phyloP scores from a whole-genome alignment of 345 rosid genomes.

The Theobroma cacao region DNA sequence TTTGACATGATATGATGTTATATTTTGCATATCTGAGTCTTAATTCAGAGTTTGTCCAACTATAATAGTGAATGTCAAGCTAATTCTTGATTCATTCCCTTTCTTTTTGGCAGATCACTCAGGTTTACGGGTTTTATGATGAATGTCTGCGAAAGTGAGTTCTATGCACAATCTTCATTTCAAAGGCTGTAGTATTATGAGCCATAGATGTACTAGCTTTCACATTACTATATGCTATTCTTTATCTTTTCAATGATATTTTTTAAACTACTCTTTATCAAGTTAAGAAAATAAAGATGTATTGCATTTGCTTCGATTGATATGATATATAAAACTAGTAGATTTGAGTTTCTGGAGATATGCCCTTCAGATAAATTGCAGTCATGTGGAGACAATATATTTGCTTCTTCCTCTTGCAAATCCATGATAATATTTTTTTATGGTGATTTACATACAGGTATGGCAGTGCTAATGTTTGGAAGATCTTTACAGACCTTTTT shows the following conservation, averaged over 20 bases:
- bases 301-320: neutral
- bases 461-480: constrained; percentile 99
- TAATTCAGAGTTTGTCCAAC: neutral
- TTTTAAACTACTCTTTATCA: neutral
- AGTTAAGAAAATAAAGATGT: constrained; percentile 1
- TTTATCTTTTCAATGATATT: neutral
- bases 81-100: constrained; percentile 22
- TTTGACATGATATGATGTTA: neutral
- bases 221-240: neutral
- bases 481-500: constrained; percentile 93
- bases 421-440: constrained; percentile 2
- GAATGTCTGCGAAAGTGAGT: constrained; percentile 99
- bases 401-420: neutral
- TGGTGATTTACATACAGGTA: constrained; percentile 55
- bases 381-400: neutral
- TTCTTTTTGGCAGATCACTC: constrained; percentile 76
- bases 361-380: neutral
- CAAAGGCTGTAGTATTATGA: neutral
- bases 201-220: neutral
- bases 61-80: constrained; percentile 10
- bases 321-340: constrained; percentile 13
- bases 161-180: constrained; percentile 17
- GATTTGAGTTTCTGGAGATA: neutral
- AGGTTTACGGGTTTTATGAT: constrained; percentile 98
- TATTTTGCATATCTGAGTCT: neutral